These are phyloP conservation scores for Arxiozyma telluris DNA, from an alignment of 1,139 yeast species.

Conservation along the genomic window DNA sequence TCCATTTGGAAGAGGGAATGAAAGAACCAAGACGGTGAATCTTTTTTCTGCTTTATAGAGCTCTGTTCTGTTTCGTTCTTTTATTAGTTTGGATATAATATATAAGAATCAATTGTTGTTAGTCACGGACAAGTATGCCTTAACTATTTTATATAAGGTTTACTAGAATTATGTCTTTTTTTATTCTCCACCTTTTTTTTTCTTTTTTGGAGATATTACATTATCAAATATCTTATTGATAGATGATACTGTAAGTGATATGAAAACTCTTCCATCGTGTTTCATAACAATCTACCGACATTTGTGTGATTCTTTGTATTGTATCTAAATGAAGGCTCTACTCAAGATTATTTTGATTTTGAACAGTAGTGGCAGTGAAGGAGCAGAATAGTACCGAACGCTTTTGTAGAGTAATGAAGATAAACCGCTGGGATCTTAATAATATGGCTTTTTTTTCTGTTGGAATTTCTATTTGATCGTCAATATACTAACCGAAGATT, in stretches of 20 bases:
- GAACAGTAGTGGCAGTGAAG: background rate
- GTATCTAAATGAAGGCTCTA: background rate
- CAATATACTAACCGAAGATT: background rate
- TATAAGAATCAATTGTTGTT: background rate
- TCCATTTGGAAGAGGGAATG: conserved; percentile 33
- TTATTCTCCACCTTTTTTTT: background rate
- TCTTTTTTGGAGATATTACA: background rate
- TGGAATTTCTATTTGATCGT: background rate
- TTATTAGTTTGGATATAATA: background rate
- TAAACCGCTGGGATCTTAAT: background rate
- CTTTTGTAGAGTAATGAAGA: background rate
- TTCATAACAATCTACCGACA: background rate
- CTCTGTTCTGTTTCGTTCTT: background rate
- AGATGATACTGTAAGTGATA: background rate
- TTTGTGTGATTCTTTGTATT: background rate
- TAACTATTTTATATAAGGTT: background rate
- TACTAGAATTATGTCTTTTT: background rate
- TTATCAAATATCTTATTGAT: background rate
- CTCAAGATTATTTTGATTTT: background rate
- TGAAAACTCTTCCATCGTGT: conserved; percentile 8
- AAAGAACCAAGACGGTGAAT: conserved; percentile 34
- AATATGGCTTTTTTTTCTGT: background rate
- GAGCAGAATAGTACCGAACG: background rate
- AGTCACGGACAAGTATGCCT: background rate
- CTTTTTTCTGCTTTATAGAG: background rate